Conservation (phyloP, 1,139 yeast species). For the Candida pseudocylindracea region DNA sequence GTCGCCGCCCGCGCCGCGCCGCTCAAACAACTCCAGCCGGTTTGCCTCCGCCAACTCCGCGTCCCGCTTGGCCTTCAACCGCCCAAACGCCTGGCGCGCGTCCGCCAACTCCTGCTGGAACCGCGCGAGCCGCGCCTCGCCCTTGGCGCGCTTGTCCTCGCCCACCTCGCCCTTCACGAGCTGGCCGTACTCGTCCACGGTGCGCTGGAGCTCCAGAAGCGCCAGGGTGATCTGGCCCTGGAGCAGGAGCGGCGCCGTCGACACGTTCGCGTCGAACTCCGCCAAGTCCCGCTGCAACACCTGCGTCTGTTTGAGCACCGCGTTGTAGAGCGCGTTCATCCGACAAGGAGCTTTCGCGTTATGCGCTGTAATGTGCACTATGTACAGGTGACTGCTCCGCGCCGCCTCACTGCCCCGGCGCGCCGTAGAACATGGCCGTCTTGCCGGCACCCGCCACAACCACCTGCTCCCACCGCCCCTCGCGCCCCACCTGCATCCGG, state of each 20-base stretch:
- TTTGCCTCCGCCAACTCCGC: constrained; percentile 26
- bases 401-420: constrained; percentile 1
- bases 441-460: constrained; percentile 39
- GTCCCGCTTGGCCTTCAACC: constrained; percentile 44
- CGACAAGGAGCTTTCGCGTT: no score
- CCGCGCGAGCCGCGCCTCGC: constrained; percentile 33
- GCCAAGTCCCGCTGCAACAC: constrained; percentile 46
- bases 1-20: constrained; percentile 18
- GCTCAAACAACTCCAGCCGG: constrained; percentile 38
- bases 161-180: constrained; percentile 34
- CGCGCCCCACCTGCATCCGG: constrained; percentile 20
- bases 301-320: constrained; percentile 71
- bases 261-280: constrained; percentile 41
- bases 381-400: no score
- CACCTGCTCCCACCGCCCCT: constrained; percentile 13
- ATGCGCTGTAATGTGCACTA: no score
- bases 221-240: constrained; percentile 79
- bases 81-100: constrained; percentile 33
- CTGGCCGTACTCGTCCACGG: constrained; percentile 55
- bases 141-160: constrained; percentile 28
- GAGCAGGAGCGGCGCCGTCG: constrained; percentile 49
- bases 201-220: constrained; percentile 48
- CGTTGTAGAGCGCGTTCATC: constrained; percentile 68
- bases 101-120: constrained; percentile 39
- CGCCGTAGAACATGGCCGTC: constrained; percentile 37